Evolutionary conservation across 2,329 filamentous ascomycete genomes (phyloP).

Genomic region (Phialophora verrucosa): DNA sequence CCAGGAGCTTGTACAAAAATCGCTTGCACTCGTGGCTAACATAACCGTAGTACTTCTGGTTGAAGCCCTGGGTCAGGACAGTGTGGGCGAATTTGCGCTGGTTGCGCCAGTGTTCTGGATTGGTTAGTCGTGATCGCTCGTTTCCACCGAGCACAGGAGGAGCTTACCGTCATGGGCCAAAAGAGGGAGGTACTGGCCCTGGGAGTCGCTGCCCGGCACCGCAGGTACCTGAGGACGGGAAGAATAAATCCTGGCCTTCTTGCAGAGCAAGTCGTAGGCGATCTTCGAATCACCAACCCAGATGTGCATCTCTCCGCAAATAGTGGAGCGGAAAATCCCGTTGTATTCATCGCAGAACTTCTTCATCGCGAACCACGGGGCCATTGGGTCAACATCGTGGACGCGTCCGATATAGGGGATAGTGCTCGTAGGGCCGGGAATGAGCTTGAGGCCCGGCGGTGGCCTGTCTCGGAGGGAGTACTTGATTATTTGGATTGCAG

Average conservation of each 20-base stretch:
- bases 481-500: slow-evolving; percentile 49
- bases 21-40: slow-evolving; percentile 40
- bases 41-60: slow-evolving; percentile 41
- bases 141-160: not conserved
- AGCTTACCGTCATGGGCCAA: slow-evolving; percentile 38
- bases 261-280: slow-evolving; percentile 40
- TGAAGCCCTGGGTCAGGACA: slow-evolving; percentile 40
- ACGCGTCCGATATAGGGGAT: slow-evolving; percentile 40
- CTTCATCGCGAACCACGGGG: slow-evolving; percentile 41
- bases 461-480: slow-evolving; percentile 38
- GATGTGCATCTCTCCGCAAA: slow-evolving; percentile 42
- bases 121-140: slow-evolving; percentile 4
- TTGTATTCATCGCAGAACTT: slow-evolving; percentile 39
- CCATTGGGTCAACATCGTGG: slow-evolving; percentile 41
- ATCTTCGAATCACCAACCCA: slow-evolving; percentile 39
- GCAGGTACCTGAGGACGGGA: slow-evolving; percentile 40
- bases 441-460: slow-evolving; percentile 39
- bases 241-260: slow-evolving; percentile 41
- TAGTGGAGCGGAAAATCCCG: slow-evolving; percentile 40
- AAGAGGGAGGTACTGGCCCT: slow-evolving; percentile 40
- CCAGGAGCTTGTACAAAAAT: slow-evolving; percentile 39
- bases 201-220: slow-evolving; percentile 40
- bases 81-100: slow-evolving; percentile 42
- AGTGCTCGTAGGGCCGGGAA: slow-evolving; percentile 38
- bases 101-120: slow-evolving; percentile 39